These are phyloP conservation scores for Brassica rapa DNA, from an alignment of 345 rosid genomes.

Conservation along the genomic window DNA sequence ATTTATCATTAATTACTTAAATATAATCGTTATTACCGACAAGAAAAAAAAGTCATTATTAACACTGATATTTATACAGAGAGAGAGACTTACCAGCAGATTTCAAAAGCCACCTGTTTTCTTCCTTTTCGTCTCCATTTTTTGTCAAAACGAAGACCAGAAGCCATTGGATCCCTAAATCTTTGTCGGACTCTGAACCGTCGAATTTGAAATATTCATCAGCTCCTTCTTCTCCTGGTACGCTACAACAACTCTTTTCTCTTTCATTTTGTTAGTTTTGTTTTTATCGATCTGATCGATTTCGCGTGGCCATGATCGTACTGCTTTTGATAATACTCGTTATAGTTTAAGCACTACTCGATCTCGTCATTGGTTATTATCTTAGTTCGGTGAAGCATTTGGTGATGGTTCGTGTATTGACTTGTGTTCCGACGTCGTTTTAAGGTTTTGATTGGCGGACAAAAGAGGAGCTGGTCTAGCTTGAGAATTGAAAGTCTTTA, in stretches of 20 bases:
- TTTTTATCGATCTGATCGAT: constrained; percentile 22
- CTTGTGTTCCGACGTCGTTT: constrained; percentile 11
- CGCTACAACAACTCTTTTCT: neutral
- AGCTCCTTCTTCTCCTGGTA: constrained; percentile 20
- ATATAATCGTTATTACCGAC: neutral
- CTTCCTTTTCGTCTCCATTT: neutral
- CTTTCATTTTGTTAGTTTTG: neutral
- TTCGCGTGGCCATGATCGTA: constrained; percentile 16
- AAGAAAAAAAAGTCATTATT: too few species aligned
- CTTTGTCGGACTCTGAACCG: constrained; percentile 9
- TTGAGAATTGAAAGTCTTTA: neutral
- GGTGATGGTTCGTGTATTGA: constrained; percentile 22
- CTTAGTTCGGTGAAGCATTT: neutral
- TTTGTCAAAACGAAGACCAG: constrained; percentile 36
- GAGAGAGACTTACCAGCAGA: neutral
- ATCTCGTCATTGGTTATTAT: neutral
- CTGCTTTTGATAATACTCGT: neutral
- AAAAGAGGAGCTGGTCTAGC: constrained; percentile 27
- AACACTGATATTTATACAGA: neutral
- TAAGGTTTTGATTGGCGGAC: constrained; percentile 34
- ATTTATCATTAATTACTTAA: neutral
- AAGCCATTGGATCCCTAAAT: constrained; percentile 10
- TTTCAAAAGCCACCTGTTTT: constrained; percentile 10
- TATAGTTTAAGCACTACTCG: constrained; percentile 6
- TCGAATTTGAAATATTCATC: neutral